Conservation (phyloP, 768 basidiomycete genomes). For the Lenzites betulinus region DNA sequence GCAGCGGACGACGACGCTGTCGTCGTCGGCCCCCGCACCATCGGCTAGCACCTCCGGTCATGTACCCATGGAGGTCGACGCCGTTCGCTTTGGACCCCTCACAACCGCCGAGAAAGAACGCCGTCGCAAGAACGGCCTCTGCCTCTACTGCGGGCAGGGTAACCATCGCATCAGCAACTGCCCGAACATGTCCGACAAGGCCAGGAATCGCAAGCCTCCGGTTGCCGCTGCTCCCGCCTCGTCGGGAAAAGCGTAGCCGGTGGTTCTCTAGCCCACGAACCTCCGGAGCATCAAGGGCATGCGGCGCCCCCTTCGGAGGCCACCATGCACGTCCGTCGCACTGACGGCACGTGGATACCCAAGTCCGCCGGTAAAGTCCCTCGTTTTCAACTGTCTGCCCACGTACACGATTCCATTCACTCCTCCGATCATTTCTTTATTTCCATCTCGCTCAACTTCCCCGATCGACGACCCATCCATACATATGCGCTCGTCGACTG, state of each 20-base stretch:
- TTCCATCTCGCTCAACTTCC: conserved; percentile 30
- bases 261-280: conserved; percentile 23
- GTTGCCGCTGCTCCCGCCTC: not conserved
- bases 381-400: conserved; percentile 1
- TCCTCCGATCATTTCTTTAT: conserved; percentile 30
- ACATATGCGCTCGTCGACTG: conserved; percentile 42
- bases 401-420: conserved; percentile 1
- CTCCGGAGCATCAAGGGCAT: conserved; percentile 13
- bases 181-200: conserved; percentile 20
- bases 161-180: conserved; percentile 34
- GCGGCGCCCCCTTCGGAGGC: conserved; percentile 6
- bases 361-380: conserved; percentile 7
- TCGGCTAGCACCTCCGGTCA: not conserved
- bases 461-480: conserved; percentile 32
- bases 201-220: conserved; percentile 13
- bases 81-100: not conserved
- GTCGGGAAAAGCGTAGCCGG: conserved; percentile 26
- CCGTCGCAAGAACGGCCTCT: conserved; percentile 31
- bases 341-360: not conserved
- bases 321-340: conserved; percentile 6
- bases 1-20: too few relatives aligned
- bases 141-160: conserved; percentile 38
- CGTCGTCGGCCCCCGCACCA: not conserved
- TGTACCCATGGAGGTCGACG: conserved; percentile 15
- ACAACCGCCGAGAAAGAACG: conserved; percentile 27